phyloP scores from a whole-genome alignment of 495 filamentous ascomycete genomes.

The Xylaria telfairii region DNA sequence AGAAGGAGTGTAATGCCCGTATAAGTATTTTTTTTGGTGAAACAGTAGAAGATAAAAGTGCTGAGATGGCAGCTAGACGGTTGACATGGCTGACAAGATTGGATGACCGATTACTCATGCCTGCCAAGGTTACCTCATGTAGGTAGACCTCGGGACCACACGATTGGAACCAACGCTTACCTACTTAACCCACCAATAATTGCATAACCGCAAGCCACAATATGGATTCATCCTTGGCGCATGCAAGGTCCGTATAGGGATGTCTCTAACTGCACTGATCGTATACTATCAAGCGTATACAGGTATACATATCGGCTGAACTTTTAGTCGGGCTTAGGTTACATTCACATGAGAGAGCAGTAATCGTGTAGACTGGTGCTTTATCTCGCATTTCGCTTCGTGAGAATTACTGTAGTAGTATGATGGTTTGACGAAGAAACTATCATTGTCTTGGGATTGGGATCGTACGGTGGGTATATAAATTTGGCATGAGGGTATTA shows the following conservation, averaged over 20 bases:
- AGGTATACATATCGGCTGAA: neutral
- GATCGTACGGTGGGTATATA: neutral
- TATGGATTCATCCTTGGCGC: neutral
- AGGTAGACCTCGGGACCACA: neutral
- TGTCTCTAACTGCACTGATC: constrained; percentile 12
- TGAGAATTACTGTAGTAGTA: neutral
- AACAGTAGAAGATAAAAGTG: neutral
- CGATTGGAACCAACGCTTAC: no score
- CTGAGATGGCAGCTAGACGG: neutral
- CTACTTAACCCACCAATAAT: neutral
- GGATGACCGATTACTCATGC: neutral
- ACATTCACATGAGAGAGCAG: neutral
- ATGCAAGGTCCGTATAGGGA: constrained; percentile 5
- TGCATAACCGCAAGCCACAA: neutral
- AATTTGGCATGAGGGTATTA: neutral
- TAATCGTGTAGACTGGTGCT: neutral
- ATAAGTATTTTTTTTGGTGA: neutral
- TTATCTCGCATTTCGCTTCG: neutral
- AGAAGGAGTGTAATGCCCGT: neutral
- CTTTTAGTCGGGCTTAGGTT: neutral
- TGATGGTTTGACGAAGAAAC: neutral
- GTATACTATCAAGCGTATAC: neutral
- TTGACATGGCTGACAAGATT: neutral
- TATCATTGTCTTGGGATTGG: neutral
- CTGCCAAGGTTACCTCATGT: no score